Conservation (phyloP, 1,139 yeast species). For the Hanseniaspora gamundiae region DNA sequence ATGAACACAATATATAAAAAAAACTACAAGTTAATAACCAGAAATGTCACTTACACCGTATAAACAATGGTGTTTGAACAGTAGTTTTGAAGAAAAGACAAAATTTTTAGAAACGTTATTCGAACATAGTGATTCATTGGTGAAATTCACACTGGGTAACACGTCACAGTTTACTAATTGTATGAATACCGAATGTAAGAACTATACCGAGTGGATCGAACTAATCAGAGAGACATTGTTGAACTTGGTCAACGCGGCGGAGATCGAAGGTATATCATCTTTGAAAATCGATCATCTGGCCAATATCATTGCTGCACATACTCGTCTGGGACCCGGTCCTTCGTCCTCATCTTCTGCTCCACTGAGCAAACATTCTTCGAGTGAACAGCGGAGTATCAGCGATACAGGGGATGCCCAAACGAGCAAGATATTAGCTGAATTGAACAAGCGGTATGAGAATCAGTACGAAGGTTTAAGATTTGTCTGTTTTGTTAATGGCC, state of each 20-base stretch:
- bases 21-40: too few relatives aligned
- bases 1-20: too few relatives aligned
- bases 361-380: constrained; percentile 52
- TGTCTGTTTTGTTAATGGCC: constrained; percentile 85
- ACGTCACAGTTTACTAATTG: constrained; percentile 6
- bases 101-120: constrained; percentile 11
- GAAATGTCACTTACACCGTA: background rate
- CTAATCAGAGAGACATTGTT: constrained; percentile 31
- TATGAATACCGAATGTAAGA: constrained; percentile 10
- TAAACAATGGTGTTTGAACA: background rate
- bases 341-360: constrained; percentile 26
- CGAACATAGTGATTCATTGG: constrained; percentile 14
- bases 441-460: constrained; percentile 54
- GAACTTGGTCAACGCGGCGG: constrained; percentile 24
- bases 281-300: constrained; percentile 28
- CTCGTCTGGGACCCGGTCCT: constrained; percentile 76
- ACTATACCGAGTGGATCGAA: constrained; percentile 44
- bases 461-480: constrained; percentile 74
- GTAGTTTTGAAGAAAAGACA: constrained; percentile 6
- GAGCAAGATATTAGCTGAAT: constrained; percentile 33
- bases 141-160: constrained; percentile 10
- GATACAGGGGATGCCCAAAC: constrained; percentile 30
- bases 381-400: constrained; percentile 58
- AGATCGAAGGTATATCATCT: constrained; percentile 14
- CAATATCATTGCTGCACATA: constrained; percentile 71